Percentiles rank a stretch among this genome's conserved stretches.
phyloP scores from a whole-genome alignment of 345 rosid species.

The Eutrema yunnanense region DNA sequence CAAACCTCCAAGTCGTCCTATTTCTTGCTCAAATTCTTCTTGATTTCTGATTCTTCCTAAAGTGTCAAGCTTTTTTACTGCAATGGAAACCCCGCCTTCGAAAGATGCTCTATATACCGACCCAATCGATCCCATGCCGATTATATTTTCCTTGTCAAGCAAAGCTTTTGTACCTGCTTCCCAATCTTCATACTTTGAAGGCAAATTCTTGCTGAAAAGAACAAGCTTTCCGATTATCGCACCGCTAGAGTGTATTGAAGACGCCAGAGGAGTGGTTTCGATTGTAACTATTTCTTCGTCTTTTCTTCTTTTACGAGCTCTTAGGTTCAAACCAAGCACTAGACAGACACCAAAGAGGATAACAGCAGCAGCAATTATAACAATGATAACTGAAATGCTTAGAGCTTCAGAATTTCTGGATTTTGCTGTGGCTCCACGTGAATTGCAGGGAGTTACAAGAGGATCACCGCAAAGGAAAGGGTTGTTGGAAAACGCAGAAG shows the following conservation, averaged over 20 bases:
- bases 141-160: conserved; percentile 80
- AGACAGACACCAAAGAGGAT: conserved; percentile 80
- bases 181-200: conserved; percentile 96
- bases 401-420: conserved; percentile 45
- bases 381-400: conserved; percentile 71
- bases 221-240: conserved; percentile 86
- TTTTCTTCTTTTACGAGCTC: conserved; percentile 51
- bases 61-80: conserved; percentile 89
- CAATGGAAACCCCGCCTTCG: conserved; percentile 86
- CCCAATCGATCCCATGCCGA: conserved; percentile 89
- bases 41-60: conserved; percentile 81
- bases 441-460: conserved; percentile 46
- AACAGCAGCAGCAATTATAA: conserved; percentile 77
- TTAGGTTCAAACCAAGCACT: conserved; percentile 73
- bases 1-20: conserved; percentile 70
- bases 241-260: conserved; percentile 55
- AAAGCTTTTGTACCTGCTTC: conserved; percentile 86
- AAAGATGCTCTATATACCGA: conserved; percentile 72
- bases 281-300: conserved; percentile 41
- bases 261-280: conserved; percentile 73
- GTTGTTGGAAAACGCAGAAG: conserved; percentile 68
- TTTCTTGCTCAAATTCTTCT: conserved; percentile 90
- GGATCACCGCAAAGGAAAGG: conserved; percentile 76
- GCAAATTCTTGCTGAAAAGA: conserved; percentile 86
- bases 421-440: conserved; percentile 25